Evolutionary conservation across 257 asterid genomes (phyloP), one percentile per base, ranked within the genome.

Genomic region (Jaltomata sinuosa): DNA sequence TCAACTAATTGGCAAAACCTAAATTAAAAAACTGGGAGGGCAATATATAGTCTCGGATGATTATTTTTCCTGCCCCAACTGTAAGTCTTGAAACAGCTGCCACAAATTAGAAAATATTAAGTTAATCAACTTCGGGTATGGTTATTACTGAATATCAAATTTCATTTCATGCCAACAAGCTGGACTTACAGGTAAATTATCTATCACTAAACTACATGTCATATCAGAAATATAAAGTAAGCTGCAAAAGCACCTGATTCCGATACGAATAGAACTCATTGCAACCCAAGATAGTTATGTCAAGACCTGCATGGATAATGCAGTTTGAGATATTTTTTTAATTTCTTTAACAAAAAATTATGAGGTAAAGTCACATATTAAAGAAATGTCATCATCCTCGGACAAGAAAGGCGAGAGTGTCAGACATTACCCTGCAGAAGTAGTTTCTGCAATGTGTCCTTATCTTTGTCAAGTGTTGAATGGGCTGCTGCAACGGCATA

Each of bases 241-340:
- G 82, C 62, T 49, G 82, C 19, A 54, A 65, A 84, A 27, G 12
- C 65, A 93, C 99, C 99, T 92, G 98, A 86, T 94, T 90, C 88
- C 99, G 92, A 84, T 94, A 96, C 16, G 99, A 96, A 88, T 96
- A 94, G 87, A 96, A 96, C 87, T 94, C 98, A 65, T 96, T 96
- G 92, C 99, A 88, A 40, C 98, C 98, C 84, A 96, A 86, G 87
- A 96, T 94, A 57, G 97, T 93, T 67, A 96, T 94, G 85, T 94
- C 98, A 80, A 94, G 92, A 87, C 99, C 98, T 96, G 98, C 93
- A 88, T 86, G 59, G 84, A 90, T 83, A 80, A 83, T 85, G 82
- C 12, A 69, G 27, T n/a, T 88, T 86, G 62, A 85, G 78, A 79
- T 65, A 85, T 89, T 85, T 74, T 71, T 72, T 38, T 22, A 40